Percentiles rank a stretch among this genome's conserved stretches.
These are phyloP conservation scores for Astrothelium macrocarpum DNA, from an alignment of 495 filamentous ascomycete species.

Conservation along the genomic window DNA sequence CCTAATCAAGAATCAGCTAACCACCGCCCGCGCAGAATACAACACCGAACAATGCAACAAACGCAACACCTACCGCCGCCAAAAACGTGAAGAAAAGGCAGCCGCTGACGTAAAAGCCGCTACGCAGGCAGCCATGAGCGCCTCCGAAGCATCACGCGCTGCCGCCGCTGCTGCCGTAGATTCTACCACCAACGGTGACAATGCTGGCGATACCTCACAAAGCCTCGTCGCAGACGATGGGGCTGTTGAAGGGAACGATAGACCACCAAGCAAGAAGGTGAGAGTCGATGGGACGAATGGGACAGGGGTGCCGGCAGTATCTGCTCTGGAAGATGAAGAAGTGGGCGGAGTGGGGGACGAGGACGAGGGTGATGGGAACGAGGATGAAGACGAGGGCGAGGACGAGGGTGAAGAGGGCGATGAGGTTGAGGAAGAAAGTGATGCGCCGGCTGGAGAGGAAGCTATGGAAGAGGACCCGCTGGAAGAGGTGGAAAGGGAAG, in stretches of 20 bases:
- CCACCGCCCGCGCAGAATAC: constrained; percentile 30
- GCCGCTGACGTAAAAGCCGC: constrained; percentile 20
- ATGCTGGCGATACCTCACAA: constrained; percentile 8
- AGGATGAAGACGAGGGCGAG: constrained; percentile 20
- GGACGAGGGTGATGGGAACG: constrained; percentile 14
- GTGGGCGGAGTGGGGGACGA: constrained; percentile 12
- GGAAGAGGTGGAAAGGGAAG: constrained; percentile 38
- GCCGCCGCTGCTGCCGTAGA: constrained; percentile 19
- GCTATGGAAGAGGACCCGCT: constrained; percentile 39
- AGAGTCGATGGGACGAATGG: constrained; percentile 24
- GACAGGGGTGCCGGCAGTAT: constrained; percentile 8
- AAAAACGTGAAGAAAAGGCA: constrained; percentile 41
- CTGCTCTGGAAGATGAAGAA: constrained; percentile 17
- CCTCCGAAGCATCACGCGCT: constrained; percentile 10
- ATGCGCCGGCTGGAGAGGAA: constrained; percentile 43
- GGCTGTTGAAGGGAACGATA: constrained; percentile 15
- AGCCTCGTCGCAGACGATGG: background rate
- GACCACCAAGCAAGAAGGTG: constrained; percentile 26
- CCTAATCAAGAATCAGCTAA: background rate
- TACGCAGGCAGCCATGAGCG: constrained; percentile 21
- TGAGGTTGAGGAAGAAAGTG: constrained; percentile 46
- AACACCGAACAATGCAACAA: constrained; percentile 56
- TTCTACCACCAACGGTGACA: background rate
- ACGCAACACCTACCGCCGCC: constrained; percentile 47
- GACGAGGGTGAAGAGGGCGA: constrained; percentile 45